Percentiles rank a stretch among this genome's conserved stretches.
Conservation (phyloP, 2,329 filamentous ascomycete species). For the Apiospora phragmitis region DNA sequence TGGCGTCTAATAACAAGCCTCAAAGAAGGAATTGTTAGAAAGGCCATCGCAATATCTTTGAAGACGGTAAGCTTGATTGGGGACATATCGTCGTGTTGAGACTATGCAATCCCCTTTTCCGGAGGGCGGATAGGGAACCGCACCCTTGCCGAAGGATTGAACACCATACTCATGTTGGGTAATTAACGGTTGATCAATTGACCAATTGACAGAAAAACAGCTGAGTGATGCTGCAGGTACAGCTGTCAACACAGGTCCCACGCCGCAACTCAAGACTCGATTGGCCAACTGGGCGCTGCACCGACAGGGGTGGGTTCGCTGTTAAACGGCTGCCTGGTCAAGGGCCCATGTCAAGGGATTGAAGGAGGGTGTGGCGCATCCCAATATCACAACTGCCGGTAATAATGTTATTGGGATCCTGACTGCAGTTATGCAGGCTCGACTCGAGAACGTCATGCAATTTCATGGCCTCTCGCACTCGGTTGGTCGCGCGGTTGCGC, state of each 20-base stretch:
- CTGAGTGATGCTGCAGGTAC: neutral
- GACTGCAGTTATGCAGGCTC: neutral
- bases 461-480: neutral
- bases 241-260: neutral
- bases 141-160: neutral
- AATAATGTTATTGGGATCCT: neutral
- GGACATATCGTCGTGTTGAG: neutral
- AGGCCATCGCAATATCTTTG: neutral
- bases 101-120: neutral
- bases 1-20: neutral
- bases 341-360: neutral
- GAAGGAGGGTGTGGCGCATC: neutral
- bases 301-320: neutral
- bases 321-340: conserved; percentile 4
- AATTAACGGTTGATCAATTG: neutral
- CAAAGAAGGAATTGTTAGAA: neutral
- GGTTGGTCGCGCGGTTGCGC: neutral
- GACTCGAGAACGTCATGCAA: neutral
- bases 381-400: neutral
- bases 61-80: neutral
- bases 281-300: neutral
- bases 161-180: neutral
- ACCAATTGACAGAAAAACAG: neutral
- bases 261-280: neutral
- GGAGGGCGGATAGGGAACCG: neutral